Evolutionary conservation across 1,284 basidiomycete genomes (phyloP).

Genomic region (Cystobasidium pallidum): DNA sequence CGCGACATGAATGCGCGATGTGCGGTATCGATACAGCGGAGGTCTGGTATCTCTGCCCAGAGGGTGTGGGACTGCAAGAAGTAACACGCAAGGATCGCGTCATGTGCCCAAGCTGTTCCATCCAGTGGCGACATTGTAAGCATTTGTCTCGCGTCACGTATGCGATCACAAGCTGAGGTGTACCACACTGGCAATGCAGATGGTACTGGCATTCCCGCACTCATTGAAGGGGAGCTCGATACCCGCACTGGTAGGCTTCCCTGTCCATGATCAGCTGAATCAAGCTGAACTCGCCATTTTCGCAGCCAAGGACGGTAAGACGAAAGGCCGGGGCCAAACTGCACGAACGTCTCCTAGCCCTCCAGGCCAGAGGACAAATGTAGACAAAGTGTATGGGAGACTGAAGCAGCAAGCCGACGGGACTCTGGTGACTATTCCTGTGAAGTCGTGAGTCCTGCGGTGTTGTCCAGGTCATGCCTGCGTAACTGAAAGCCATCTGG

Average conservation of each 20-base stretch:
- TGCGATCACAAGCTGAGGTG: not conserved
- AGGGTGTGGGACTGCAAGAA: slow-evolving; percentile 43
- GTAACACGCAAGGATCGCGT: slow-evolving; percentile 31
- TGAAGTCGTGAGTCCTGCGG: slow-evolving; percentile 20
- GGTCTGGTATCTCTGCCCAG: slow-evolving; percentile 51
- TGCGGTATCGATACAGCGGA: slow-evolving; percentile 44
- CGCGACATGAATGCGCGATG: slow-evolving; percentile 49
- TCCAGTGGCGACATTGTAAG: slow-evolving; percentile 53
- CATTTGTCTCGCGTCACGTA: not conserved
- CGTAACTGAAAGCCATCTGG: not conserved
- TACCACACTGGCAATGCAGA: slow-evolving; percentile 38
- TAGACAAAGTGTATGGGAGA: slow-evolving; percentile 5
- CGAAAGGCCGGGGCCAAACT: not conserved
- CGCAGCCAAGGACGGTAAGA: slow-evolving; percentile 26
- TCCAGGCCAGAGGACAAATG: not conserved
- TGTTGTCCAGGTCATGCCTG: not conserved
- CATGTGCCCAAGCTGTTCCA: slow-evolving; percentile 51
- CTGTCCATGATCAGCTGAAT: not conserved
- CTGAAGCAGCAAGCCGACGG: slow-evolving; percentile 7
- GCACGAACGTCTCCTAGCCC: not conserved
- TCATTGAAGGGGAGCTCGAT: slow-evolving; percentile 4
- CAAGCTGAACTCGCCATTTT: not conserved
- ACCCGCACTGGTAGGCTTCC: slow-evolving; percentile 8
- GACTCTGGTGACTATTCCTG: not conserved
- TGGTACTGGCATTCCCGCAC: slow-evolving; percentile 45